These are phyloP conservation scores for Aquilaria yunnanensis DNA, from an alignment of 345 rosid species.

Conservation along the genomic window DNA sequence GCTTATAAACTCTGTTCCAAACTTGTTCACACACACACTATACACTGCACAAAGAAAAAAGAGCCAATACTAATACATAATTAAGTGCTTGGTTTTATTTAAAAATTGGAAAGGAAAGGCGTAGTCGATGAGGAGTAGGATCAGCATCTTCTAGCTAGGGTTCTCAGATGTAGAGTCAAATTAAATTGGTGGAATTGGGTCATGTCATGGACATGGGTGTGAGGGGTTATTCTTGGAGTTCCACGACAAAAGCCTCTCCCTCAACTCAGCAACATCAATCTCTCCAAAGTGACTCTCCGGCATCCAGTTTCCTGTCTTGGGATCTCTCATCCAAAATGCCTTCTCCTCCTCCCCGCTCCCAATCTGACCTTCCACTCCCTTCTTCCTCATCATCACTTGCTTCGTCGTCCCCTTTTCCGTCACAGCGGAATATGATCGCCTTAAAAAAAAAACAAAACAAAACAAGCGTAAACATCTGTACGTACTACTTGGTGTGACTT, in stretches of 20 bases:
- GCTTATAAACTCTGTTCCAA: no score
- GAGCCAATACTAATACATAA: neutral
- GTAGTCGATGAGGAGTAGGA: neutral
- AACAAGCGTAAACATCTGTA: neutral
- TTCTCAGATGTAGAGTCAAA: neutral
- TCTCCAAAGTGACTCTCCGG: constrained; percentile 38
- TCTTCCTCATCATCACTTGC: constrained; percentile 5
- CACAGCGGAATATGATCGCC: constrained; percentile 17
- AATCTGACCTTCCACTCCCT: constrained; percentile 1
- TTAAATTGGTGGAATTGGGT: constrained; percentile 1
- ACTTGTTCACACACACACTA: no score
- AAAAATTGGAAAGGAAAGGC: neutral
- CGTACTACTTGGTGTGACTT: no score
- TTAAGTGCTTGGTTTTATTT: neutral
- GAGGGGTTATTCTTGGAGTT: neutral
- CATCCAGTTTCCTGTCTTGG: constrained; percentile 45
- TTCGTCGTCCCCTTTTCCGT: constrained; percentile 12
- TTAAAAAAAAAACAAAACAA: constrained; percentile 1
- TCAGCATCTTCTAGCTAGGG: neutral
- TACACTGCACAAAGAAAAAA: neutral
- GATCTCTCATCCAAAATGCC: constrained; percentile 48
- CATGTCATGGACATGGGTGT: neutral
- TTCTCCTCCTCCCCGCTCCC: constrained; percentile 12
- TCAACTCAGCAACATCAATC: constrained; percentile 30
- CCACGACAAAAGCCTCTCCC: constrained; percentile 24